Conservation (phyloP, 495 filamentous ascomycete species). For the Penicillium argentinense region DNA sequence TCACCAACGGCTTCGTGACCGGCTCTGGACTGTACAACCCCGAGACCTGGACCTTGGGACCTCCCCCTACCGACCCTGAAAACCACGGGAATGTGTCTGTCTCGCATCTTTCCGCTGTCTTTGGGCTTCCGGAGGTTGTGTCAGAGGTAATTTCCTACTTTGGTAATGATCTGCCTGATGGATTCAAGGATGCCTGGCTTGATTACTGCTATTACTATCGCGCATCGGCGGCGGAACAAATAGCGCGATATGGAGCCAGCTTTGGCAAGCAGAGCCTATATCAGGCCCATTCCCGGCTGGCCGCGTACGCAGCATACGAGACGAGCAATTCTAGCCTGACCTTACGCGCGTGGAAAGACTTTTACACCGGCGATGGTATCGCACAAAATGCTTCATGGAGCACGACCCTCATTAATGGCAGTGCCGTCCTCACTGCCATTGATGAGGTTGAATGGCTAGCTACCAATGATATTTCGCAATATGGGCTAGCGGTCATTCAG, state of each 20-base stretch:
- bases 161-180: slow-evolving; percentile 18
- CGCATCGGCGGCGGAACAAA: slow-evolving; percentile 37
- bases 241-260: slow-evolving; percentile 37
- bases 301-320: slow-evolving; percentile 38
- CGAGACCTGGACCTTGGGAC: slow-evolving; percentile 34
- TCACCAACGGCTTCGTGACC: slow-evolving; percentile 50
- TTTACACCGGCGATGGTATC: slow-evolving; percentile 38
- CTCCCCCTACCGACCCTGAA: slow-evolving; percentile 39
- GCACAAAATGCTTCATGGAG: slow-evolving; percentile 30
- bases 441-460: slow-evolving; percentile 45
- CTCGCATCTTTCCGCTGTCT: slow-evolving; percentile 45
- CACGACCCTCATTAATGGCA: slow-evolving; percentile 29
- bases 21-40: slow-evolving; percentile 44
- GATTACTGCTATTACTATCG: slow-evolving; percentile 45
- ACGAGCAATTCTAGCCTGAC: slow-evolving; percentile 30
- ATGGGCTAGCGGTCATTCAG: slow-evolving; percentile 46
- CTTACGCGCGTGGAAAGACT: slow-evolving; percentile 43
- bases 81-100: slow-evolving; percentile 41
- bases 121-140: slow-evolving; percentile 46
- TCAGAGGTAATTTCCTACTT: slow-evolving; percentile 38
- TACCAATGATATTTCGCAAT: slow-evolving; percentile 44
- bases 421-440: slow-evolving; percentile 32
- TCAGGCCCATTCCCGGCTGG: slow-evolving; percentile 48
- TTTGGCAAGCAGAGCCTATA: slow-evolving; percentile 37
- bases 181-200: slow-evolving; percentile 41